Base-by-base conservation (phyloP, 129 eudicot species). In the Escallonia herrerae region DNA sequence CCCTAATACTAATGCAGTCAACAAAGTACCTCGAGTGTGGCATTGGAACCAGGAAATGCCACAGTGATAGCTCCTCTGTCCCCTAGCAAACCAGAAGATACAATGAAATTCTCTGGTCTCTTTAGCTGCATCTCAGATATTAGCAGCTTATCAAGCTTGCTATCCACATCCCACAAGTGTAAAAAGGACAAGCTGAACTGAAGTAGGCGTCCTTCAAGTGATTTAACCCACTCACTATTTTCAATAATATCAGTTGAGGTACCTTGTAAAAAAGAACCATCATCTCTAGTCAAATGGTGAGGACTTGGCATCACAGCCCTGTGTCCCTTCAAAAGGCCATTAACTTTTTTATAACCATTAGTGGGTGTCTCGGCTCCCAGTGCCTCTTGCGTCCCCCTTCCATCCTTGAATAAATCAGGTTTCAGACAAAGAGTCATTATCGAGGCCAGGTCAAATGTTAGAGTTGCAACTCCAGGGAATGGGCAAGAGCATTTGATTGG, bases 31-130 rank as follows among this genome's bases (percentile, higher is more conserved):
- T 89, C 97, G 15, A 89, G 78, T 33, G 81, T 76, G 43, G 95
- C 79, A 72, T 48, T 72, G 61, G 77, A 69, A 77, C 82, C 87
- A 68, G 99, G 99, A 75, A 86, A 94, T 5, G 90, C 74, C 67
- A 94, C 68, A 7, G 99, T 89, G 68, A 94, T 71, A 60, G 99
- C 82, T 63, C 99, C 99, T 76, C 95, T 73, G 57, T 94, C 99
- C 68, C 99, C 99, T 11, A 89, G 74, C 71, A 94, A 67, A 56
- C 99, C 99, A 66, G 95, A 83, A 72, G 95, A 90, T 40, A 89
- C 78, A 63, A 72, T 74, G 65, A 94, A 69, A 72, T 72, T 67
- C 40, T 84, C 85, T 33, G 96, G 91, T 68, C 79, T 76, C 67
- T 83, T 84, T 7, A 94, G 80, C 84, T 86, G 82, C 96, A 94